Evolutionary conservation across 768 basidiomycete genomes (phyloP).

Genomic region (Agaricus bisporus): DNA sequence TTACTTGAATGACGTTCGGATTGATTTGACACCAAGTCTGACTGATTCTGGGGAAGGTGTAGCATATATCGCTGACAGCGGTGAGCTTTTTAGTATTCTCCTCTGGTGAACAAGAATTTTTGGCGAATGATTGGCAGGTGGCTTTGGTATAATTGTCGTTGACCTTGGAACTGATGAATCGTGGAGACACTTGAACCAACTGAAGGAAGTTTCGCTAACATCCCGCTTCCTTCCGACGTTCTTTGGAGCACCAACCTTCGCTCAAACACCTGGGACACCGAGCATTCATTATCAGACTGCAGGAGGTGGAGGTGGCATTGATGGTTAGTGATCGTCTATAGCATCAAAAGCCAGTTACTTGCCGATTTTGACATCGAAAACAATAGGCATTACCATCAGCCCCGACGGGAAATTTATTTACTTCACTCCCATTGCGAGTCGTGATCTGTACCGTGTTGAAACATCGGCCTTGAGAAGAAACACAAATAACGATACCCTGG

Average conservation of each 20-base stretch:
- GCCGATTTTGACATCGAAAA: neutral
- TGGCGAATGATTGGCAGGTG: conserved; percentile 2
- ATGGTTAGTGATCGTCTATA: neutral
- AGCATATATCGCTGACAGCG: conserved; percentile 15
- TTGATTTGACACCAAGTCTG: conserved; percentile 12
- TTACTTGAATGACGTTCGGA: conserved; percentile 14
- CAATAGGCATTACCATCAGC: conserved; percentile 11
- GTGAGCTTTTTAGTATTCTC: neutral
- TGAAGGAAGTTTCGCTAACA: conserved; percentile 1
- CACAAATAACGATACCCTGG: conserved; percentile 9
- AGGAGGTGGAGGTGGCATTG: conserved; percentile 11
- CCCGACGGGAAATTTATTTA: conserved; percentile 12
- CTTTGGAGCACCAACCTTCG: conserved; percentile 13
- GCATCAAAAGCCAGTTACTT: too few species aligned
- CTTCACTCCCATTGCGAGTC: conserved; percentile 12
- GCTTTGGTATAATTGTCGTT: conserved; percentile 14
- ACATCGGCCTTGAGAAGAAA: conserved; percentile 10
- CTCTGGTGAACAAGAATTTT: neutral
- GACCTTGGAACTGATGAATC: conserved; percentile 15
- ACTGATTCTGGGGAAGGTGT: conserved; percentile 13
- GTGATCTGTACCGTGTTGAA: conserved; percentile 12
- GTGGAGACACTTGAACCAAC: conserved; percentile 14
- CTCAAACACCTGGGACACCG: conserved; percentile 7
- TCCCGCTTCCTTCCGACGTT: conserved; percentile 13
- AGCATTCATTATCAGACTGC: conserved; percentile 9